phyloP scores from a whole-genome alignment of 176 grass and related monocot species.

The Neostapfia colusana region DNA sequence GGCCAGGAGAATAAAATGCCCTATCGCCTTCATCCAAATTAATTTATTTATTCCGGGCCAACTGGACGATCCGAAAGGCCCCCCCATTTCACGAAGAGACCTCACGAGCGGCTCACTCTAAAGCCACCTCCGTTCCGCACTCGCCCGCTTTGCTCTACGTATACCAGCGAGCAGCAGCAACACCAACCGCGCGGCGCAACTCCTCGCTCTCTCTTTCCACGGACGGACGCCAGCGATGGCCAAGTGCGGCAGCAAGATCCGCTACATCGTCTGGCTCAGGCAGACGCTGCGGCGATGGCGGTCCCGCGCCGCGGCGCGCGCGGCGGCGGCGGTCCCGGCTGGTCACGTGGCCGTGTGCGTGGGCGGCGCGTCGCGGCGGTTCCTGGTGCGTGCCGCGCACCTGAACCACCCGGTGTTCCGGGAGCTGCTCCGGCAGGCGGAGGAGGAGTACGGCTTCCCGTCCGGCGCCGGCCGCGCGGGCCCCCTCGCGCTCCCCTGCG shows the following conservation, averaged over 20 bases:
- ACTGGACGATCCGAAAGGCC: conserved; percentile 20
- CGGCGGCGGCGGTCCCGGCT: conserved; percentile 43
- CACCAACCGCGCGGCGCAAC: too few species aligned
- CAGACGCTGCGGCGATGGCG: conserved; percentile 85
- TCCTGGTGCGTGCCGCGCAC: conserved; percentile 76
- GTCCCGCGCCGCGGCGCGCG: conserved; percentile 49
- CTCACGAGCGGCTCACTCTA: too few species aligned
- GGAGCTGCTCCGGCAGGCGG: conserved; percentile 76
- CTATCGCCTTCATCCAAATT: background rate
- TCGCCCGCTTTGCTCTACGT: too few species aligned
- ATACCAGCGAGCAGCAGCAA: background rate
- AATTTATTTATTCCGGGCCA: conserved; percentile 27
- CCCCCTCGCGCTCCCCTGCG: conserved; percentile 61
- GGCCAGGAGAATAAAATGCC: background rate
- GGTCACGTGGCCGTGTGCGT: conserved; percentile 87
- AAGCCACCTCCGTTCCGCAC: too few species aligned
- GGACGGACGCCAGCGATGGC: conserved; percentile 56
- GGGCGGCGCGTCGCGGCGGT: conserved; percentile 62
- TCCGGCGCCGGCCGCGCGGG: too few species aligned
- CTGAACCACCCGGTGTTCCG: conserved; percentile 89
- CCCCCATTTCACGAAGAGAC: background rate
- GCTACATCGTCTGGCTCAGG: conserved; percentile 68
- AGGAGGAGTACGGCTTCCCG: conserved; percentile 85
- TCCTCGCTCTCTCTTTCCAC: too few species aligned
- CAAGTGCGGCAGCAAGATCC: conserved; percentile 86